Base-by-base conservation (phyloP, 2,329 filamentous ascomycete genomes). In the Phoma sp. region DNA sequence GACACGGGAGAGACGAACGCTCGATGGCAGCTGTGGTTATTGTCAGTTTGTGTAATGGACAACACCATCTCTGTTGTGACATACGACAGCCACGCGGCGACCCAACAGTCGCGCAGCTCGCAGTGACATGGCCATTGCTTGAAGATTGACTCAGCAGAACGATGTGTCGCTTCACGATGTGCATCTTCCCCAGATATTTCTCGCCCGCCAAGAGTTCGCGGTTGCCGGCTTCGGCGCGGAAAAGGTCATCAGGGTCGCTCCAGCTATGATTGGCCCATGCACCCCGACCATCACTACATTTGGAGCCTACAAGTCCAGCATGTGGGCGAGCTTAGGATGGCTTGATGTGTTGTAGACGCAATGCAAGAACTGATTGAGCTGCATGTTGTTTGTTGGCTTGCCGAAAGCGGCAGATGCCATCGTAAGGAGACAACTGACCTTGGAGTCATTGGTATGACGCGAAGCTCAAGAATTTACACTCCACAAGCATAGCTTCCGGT, bases 61-160 rank as follows among this genome's bases (percentile, higher is more conserved):
- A 24, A 7, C 27, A 13, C 27, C 11, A 7, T 2, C 11, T 7
- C n/a, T 4, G 0, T 24, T 33, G 7, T 27, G 14, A 63, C 71
- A 46, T 67, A 75, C 71, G 52, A 65, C 52, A 58, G 61, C 58
- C 47, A 62, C 62, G 46, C 72, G 62, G 54, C 66, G 67, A 46
- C 68, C 61, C 59, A 75, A 39, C 33, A 70, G 63, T 40, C 71
- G 68, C 47, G 64, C 69, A 54, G 67, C 69, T 56, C 71, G 69
- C 61, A 73, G 53, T 55, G 71, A 71, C 71, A 74, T 71, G 50
- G 73, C 70, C 73, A 74, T 75, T 65, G 57, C 64, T 56, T 55
- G 24, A 41, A 53, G 51, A 52, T 48, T 40, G 46, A 42, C 38
- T 59, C 61, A 59, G 62, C 44, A 39, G 18, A 48, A 44, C 48